Percentiles rank a stretch among this genome's conserved stretches.
Conservation (phyloP, 176 grass and related monocot species). For the Juncus inflexus region DNA sequence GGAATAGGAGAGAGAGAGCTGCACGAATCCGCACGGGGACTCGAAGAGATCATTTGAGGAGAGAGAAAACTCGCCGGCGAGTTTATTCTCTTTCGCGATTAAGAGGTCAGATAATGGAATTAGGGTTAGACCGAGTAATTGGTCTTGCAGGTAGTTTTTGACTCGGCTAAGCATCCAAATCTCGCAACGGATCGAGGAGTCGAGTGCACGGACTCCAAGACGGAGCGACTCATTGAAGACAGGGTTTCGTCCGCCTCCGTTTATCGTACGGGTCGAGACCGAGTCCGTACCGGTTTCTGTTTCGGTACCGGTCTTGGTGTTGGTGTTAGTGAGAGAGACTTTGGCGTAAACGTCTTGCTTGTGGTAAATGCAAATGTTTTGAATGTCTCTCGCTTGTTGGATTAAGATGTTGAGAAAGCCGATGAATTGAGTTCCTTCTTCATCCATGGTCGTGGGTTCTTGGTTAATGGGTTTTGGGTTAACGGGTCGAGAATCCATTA, state of each 20-base stretch:
- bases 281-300: slow-evolving; percentile 24
- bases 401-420: slow-evolving; percentile 69
- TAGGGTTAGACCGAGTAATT: slow-evolving; percentile 74
- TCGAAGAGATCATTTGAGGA: slow-evolving; percentile 79
- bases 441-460: slow-evolving; percentile 18
- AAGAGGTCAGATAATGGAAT: slow-evolving; percentile 59
- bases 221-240: slow-evolving; percentile 66
- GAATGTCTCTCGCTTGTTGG: slow-evolving; percentile 80
- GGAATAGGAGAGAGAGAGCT: slow-evolving; percentile 66
- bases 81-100: slow-evolving; percentile 34
- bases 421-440: slow-evolving; percentile 33
- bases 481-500: background rate
- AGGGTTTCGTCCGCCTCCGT: slow-evolving; percentile 69
- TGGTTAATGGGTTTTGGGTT: slow-evolving; percentile 22
- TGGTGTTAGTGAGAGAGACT: slow-evolving; percentile 54
- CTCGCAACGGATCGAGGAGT: slow-evolving; percentile 61
- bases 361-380: slow-evolving; percentile 97
- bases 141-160: slow-evolving; percentile 87
- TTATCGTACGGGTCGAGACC: slow-evolving; percentile 70
- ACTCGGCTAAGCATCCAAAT: slow-evolving; percentile 92
- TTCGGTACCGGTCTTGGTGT: slow-evolving; percentile 13
- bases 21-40: slow-evolving; percentile 75
- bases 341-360: slow-evolving; percentile 97
- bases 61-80: slow-evolving; percentile 54
- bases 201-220: slow-evolving; percentile 44